A percentile compares a stretch with the other conserved stretches of the same genome.
Conservation (phyloP, 768 basidiomycete species). For the Tylopilus balloui region DNA sequence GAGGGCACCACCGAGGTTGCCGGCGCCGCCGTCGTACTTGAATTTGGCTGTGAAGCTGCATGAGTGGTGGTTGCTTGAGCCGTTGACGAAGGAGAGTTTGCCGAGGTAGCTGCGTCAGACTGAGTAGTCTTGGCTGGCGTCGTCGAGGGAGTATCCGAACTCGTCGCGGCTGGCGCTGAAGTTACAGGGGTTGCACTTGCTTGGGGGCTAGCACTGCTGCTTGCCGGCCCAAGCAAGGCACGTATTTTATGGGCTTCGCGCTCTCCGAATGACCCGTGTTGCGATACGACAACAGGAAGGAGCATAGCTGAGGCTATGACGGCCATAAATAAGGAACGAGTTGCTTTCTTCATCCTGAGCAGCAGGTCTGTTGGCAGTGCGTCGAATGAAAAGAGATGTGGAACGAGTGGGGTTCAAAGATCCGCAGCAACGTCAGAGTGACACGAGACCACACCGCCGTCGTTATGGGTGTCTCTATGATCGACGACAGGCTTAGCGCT, state of each 20-base stretch:
- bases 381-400: slow-evolving; percentile 3
- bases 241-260: slow-evolving; percentile 17
- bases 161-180: slow-evolving; percentile 4
- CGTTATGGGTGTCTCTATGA: slow-evolving; percentile 5
- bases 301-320: slow-evolving; percentile 25
- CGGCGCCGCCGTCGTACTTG: not conserved
- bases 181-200: not conserved
- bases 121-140: slow-evolving; percentile 12
- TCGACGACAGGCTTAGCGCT: slow-evolving; percentile 1
- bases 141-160: not conserved
- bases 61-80: slow-evolving; percentile 1
- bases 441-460: slow-evolving; percentile 11
- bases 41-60: not conserved
- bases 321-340: slow-evolving; percentile 26
- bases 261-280: slow-evolving; percentile 13
- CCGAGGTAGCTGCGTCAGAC: slow-evolving; percentile 3
- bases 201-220: not conserved
- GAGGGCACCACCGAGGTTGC: slow-evolving; percentile 14
- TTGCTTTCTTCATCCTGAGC: slow-evolving; percentile 23
- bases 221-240: not conserved
- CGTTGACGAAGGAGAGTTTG: slow-evolving; percentile 4
- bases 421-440: slow-evolving; percentile 19
- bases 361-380: slow-evolving; percentile 9
- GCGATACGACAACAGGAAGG: slow-evolving; percentile 24
- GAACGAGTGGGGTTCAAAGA: slow-evolving; percentile 26